Base-by-base conservation (phyloP, 352 stramenopile genomes). In the Globisporangium yorkense region DNA sequence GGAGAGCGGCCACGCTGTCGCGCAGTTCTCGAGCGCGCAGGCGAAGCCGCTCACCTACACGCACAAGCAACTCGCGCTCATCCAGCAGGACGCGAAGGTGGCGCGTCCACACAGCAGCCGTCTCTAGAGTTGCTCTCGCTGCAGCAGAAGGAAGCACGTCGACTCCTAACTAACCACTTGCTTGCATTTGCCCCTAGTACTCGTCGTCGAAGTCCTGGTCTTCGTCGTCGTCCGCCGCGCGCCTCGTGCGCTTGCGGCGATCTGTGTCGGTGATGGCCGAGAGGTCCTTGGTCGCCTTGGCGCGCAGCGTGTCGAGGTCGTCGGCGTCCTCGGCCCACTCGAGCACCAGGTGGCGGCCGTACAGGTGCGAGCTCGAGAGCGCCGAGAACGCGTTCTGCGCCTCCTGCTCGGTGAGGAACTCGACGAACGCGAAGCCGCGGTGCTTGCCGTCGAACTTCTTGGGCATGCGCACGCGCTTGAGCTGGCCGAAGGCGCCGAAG, bases 361-460 rank as follows among this genome's bases (percentile, higher is more conserved):
- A 99, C 61, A 99, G 83, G 77, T 99, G 97, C 21, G 97, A 99
- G 60, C 84, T 92, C 8, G 84, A 86, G 21, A 99, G 83, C 53
- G 94, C 78, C 21, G 76, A 84, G 68, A 98, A 97, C 20, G 96
- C 97, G 51, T 82, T 89, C 59, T 87, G 66, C 5, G 96, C 96
- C 71, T 99, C 97, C 66, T 99, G 94, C 47, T 92, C 79, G 1
- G 96, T 98, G 27, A 98, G 61, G 63, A 98, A 99, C 63, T 99
- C 97, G 48, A 99, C 92, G 68, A 99, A 99, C 18, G 96, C 97
- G 71, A 99, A 99, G 51, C 84, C 97, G 57, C 97, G 96, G 74
- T 98, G 94, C 52, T 77, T 84, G 50, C 97, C 97, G 74, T 99
- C 97, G 65, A 99, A 99, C 69, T 99, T 99, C 75, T 99, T 99